Base-by-base conservation (phyloP, 495 filamentous ascomycete genomes). In the Terfezia boudieri region DNA sequence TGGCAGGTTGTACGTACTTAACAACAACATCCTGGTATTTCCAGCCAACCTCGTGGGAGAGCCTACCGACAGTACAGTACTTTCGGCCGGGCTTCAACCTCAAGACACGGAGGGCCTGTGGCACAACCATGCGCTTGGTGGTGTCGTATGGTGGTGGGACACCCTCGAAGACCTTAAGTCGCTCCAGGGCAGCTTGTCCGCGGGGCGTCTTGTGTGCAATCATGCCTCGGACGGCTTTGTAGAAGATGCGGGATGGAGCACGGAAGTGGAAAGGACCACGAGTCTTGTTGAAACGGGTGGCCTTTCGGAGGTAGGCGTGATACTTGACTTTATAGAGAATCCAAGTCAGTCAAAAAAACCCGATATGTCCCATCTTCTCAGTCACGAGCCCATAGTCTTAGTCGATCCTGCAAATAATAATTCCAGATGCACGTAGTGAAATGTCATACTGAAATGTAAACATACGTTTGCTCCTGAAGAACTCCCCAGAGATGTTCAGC, bases 211-310 rank as follows among this genome's bases (percentile, higher is more conserved):
- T 98, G 84, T 98, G 90, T 67, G 90, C 92, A 61, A 96, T 89
- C 90, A 98, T 98, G 70, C 90, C 90, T 68, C 90, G 92, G 73
- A 98, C 86, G 68, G 90, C 86, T 80, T 94, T 93, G 83, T 95
- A 98, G 83, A 98, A 89, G 73, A 98, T 94, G 70, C 92, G 81
- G 62, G 88, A 90, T 52, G 90, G 90, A 66, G 86, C 84, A 72
- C 90, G 92, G 85, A 94, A 98, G 75, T 96, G 90, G 82, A 94
- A 98, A 70, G 90, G 92, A 76, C 90, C 90, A 69, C 87, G 89
- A 64, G 84, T 93, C 66, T 90, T 86, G 79, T 98, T 98, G 83
- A 82, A 98, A 71, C 90, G 85, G 70, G 92, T 98, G 73, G 88
- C 87, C 82, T 96, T 98, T 78, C 88, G 86, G 68, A 98, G 83